Percentiles rank a stretch among this genome's conserved stretches.
These are phyloP conservation scores for Arthrobotrys musiformis DNA, from an alignment of 2,329 filamentous ascomycete species.

Conservation along the genomic window DNA sequence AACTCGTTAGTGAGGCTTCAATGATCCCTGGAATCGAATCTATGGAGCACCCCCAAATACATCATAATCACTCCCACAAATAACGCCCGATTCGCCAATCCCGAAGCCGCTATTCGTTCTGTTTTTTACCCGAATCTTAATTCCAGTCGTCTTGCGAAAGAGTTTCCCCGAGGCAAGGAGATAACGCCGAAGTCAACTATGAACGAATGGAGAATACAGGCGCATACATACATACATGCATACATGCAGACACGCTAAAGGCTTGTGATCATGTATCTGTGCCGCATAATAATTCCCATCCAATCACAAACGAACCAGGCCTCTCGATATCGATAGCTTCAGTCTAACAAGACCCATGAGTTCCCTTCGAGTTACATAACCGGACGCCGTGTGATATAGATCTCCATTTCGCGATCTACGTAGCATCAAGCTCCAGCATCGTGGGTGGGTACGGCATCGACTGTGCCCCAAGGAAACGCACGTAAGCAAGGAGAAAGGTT, in stretches of 20 bases:
- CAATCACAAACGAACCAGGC: background rate
- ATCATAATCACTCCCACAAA: background rate
- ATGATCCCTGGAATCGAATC: background rate
- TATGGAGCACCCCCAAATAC: background rate
- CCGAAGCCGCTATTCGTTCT: slow-evolving; percentile 3
- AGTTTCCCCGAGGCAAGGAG: background rate
- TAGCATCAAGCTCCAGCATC: background rate
- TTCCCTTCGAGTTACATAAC: background rate
- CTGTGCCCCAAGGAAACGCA: background rate
- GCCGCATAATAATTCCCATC: background rate
- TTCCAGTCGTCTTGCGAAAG: background rate
- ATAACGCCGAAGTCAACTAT: background rate
- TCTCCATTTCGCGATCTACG: background rate
- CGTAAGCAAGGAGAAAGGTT: background rate
- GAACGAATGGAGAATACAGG: background rate
- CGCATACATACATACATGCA: background rate
- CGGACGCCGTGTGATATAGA: background rate
- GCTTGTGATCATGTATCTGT: background rate
- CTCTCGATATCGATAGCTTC: background rate
- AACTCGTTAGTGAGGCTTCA: background rate
- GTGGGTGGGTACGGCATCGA: background rate
- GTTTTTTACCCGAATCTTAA: slow-evolving; percentile 26
- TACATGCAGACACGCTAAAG: background rate
- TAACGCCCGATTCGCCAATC: background rate
- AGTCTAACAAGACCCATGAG: no score